These are phyloP conservation scores for Puccinia horiana DNA, from an alignment of 1,284 basidiomycete genomes.

Conservation along the genomic window DNA sequence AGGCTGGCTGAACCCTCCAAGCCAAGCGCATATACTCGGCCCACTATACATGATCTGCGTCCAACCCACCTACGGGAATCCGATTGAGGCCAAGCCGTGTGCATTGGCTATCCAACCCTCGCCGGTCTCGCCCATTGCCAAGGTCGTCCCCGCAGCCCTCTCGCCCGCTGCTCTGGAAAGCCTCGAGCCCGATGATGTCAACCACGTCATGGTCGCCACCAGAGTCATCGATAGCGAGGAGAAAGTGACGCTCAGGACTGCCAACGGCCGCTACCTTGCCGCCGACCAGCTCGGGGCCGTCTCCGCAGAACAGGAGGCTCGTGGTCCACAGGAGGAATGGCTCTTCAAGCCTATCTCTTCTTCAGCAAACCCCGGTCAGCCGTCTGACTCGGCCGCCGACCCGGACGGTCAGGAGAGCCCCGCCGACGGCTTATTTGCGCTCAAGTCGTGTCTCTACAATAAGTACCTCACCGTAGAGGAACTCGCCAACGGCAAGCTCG, in stretches of 20 bases:
- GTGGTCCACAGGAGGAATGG: conserved; percentile 85
- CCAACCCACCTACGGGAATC: conserved; percentile 68
- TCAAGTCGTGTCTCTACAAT: conserved; percentile 75
- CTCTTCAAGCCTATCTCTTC: conserved; percentile 62
- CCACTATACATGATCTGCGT: conserved; percentile 76
- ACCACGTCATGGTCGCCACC: conserved; percentile 82
- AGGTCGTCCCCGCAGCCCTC: conserved; percentile 33
- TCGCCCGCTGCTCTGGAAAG: conserved; percentile 62
- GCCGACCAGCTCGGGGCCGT: conserved; percentile 79
- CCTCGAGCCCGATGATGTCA: conserved; percentile 71
- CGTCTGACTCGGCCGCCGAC: conserved; percentile 28
- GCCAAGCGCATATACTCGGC: conserved; percentile 72
- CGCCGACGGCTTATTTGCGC: conserved; percentile 72
- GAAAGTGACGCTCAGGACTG: conserved; percentile 78
- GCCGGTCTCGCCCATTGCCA: conserved; percentile 52
- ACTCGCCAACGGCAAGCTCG: conserved; percentile 70
- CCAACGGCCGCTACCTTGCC: conserved; percentile 80
- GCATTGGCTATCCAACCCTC: conserved; percentile 54
- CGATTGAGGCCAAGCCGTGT: conserved; percentile 60
- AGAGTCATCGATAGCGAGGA: conserved; percentile 72
- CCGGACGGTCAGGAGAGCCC: background rate
- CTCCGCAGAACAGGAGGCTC: conserved; percentile 73
- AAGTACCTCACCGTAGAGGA: conserved; percentile 79
- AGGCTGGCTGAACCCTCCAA: conserved; percentile 72
- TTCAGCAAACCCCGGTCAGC: conserved; percentile 80